phyloP scores from a whole-genome alignment of 257 asterid genomes.

The Fraxinus americana region DNA sequence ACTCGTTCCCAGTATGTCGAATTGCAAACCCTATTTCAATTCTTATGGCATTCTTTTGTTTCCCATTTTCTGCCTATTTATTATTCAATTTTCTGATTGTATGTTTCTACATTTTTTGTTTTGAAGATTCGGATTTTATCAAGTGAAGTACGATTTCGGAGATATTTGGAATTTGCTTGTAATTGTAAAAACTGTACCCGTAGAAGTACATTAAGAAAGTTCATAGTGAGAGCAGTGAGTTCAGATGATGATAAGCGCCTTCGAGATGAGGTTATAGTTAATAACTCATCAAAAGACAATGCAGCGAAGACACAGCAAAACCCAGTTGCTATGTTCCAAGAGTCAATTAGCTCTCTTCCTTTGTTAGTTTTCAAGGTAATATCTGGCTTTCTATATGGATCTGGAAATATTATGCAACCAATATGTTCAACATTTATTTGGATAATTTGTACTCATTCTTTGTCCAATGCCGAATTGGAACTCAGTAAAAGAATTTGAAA shows the following conservation, averaged over 20 bases:
- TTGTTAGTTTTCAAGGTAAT: slow-evolving; percentile 57
- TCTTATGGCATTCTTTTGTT: not conserved
- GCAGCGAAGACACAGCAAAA: slow-evolving; percentile 31
- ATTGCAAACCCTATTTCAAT: slow-evolving; percentile 1
- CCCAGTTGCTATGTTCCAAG: slow-evolving; percentile 48
- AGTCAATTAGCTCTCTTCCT: slow-evolving; percentile 56
- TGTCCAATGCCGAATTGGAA: not conserved
- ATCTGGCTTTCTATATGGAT: slow-evolving; percentile 4
- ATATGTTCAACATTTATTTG: not conserved
- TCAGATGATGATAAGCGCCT: slow-evolving; percentile 40
- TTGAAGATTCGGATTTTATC: slow-evolving; percentile 36
- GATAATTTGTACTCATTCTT: not conserved
- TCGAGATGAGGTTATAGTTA: slow-evolving; percentile 30
- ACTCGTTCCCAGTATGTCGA: slow-evolving; percentile 44
- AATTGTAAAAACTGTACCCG: slow-evolving; percentile 30
- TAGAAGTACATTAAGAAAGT: slow-evolving; percentile 33
- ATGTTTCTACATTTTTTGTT: not conserved
- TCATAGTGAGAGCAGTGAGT: slow-evolving; percentile 40
- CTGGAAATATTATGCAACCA: not conserved
- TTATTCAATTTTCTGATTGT: not conserved
- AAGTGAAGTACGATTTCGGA: slow-evolving; percentile 30
- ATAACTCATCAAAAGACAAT: slow-evolving; percentile 27
- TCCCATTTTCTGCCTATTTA: slow-evolving; percentile 5
- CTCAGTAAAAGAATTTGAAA: not conserved
- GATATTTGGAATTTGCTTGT: slow-evolving; percentile 29